Conservation (phyloP, 2,329 filamentous ascomycete genomes). For the Cordyceps cicadae region DNA sequence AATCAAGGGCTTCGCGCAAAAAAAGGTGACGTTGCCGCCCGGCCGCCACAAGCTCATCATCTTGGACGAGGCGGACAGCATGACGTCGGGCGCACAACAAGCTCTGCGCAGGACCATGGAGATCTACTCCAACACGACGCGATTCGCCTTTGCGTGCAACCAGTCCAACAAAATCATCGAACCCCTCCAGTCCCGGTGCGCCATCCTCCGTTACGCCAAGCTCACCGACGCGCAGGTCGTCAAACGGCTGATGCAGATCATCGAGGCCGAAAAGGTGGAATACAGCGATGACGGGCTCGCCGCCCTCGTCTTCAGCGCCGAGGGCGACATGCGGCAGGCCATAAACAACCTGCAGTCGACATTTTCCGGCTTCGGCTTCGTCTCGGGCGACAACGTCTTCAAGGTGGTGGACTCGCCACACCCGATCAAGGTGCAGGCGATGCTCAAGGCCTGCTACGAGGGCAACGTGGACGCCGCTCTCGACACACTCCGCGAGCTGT, state of each 20-base stretch:
- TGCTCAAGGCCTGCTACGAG: conserved; percentile 96
- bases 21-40: conserved; percentile 88
- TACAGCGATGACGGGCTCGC: conserved; percentile 90
- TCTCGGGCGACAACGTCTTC: conserved; percentile 97
- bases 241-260: conserved; percentile 83
- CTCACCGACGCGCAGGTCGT: conserved; percentile 90
- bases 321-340: conserved; percentile 97
- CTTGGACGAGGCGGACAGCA: conserved; percentile 94
- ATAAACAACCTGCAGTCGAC: conserved; percentile 98
- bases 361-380: conserved; percentile 85
- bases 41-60: conserved; percentile 96
- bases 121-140: conserved; percentile 92
- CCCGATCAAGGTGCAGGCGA: conserved; percentile 95
- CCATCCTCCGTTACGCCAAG: conserved; percentile 87
- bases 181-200: conserved; percentile 92
- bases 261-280: conserved; percentile 82
- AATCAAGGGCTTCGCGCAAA: conserved; percentile 98
- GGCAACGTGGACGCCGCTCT: conserved; percentile 82
- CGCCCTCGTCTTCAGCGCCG: conserved; percentile 92
- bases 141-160: conserved; percentile 97
- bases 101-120: conserved; percentile 95
- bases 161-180: conserved; percentile 99
- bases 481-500: conserved; percentile 80
- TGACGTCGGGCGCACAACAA: conserved; percentile 95
- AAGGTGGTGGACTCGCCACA: conserved; percentile 95